Conservation (phyloP, 768 basidiomycete genomes). For the Mycena belliarum region DNA sequence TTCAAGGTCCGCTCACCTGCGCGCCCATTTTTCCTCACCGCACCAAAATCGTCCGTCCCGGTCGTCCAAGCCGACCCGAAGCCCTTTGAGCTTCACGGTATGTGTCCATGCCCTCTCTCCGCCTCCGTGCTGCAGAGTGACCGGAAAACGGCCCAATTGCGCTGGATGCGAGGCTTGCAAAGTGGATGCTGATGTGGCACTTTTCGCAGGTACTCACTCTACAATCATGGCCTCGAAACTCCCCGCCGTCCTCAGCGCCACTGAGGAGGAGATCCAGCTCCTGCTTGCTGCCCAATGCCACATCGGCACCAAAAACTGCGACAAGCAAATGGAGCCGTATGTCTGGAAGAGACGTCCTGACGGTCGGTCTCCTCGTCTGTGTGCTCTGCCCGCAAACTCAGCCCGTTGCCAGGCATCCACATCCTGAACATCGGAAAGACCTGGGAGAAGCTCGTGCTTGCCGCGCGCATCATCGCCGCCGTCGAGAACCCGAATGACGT, state of each 20-base stretch:
- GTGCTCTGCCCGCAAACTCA: conserved; percentile 3
- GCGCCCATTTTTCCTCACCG: not conserved
- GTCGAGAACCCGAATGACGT: conserved; percentile 98
- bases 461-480: conserved; percentile 95
- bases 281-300: conserved; percentile 95
- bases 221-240: conserved; percentile 80
- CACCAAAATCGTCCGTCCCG: conserved; percentile 26
- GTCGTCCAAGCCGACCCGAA: conserved; percentile 47
- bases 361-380: conserved; percentile 55
- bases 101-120: conserved; percentile 28
- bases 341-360: conserved; percentile 96
- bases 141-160: conserved; percentile 32
- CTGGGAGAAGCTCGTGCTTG: conserved; percentile 99
- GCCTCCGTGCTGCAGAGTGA: conserved; percentile 32
- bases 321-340: conserved; percentile 98
- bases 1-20: too few relatives aligned
- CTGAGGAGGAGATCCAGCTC: conserved; percentile 96
- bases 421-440: conserved; percentile 99
- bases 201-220: conserved; percentile 1
- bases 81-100: conserved; percentile 46
- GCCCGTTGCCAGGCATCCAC: conserved; percentile 74
- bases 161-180: conserved; percentile 41
- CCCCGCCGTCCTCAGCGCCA: conserved; percentile 89
- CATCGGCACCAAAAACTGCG: conserved; percentile 98
- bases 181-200: conserved; percentile 36